Evolutionary conservation across 148 eudicot genomes (phyloP), one percentile per base, ranked within the genome.

Genomic region (Spergularia bocconei): DNA sequence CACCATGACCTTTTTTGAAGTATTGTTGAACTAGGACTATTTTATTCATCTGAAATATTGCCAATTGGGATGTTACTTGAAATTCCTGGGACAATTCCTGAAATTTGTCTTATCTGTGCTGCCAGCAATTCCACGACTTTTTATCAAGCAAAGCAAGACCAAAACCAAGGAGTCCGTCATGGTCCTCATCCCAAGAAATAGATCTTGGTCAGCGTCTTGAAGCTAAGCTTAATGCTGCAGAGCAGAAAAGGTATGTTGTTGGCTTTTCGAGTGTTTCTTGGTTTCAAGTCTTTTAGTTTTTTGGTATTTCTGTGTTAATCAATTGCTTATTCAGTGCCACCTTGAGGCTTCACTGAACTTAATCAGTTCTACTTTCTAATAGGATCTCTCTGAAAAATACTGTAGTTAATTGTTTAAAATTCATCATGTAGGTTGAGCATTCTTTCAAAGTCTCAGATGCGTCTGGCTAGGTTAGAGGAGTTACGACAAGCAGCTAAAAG

Each of bases 191-290:
- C 2, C 86, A 76, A 52, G 98, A 91, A 58, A 87, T 84, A 36
- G 91, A 91, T 80, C 92, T 84, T 71, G 88, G 90, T 73, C 97
- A 87, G 84, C 89, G 92, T 13, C 88, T 95, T 59, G 90, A 91
- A 85, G 98, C 97, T 23, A 95, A 90, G 85, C 96, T 95, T 59
- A 89, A 82, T 85, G 98, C 98, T 82, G 98, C 98, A 51, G 98
- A 95, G 84, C 91, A 86, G 89, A 95, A 95, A 77, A 87, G 98
- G 98, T 48, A 11, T 82, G 75, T 83, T 15, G 60, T 69, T 56
- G 47, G 15, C 33, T 13, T 13, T 72, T 68, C 58, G 69, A 19
- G 41, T 59, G 73, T 76, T 50, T 11, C 11, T 9, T 8, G 53
- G 36, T 6, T 44, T 59, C 63, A 59, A 7, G 63, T 21, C 29